Evolutionary conservation across 768 basidiomycete species (phyloP).

Genomic region (Rhizopogon salebrosus): DNA sequence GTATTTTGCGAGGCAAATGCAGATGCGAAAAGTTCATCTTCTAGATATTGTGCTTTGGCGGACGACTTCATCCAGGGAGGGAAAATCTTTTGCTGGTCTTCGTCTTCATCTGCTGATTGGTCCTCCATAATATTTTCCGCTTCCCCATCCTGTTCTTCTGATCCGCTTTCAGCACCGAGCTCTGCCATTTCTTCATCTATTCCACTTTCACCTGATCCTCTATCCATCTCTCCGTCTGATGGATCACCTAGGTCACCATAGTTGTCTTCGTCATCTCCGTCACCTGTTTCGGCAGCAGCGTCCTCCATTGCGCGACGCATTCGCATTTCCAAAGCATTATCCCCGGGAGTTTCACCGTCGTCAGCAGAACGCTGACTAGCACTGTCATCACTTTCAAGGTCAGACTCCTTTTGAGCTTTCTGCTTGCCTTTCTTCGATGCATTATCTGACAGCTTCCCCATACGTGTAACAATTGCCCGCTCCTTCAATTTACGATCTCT

Average conservation of each 20-base stretch:
- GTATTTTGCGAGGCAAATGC: constrained; percentile 40
- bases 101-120: constrained; percentile 6
- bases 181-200: constrained; percentile 10
- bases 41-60: constrained; percentile 49
- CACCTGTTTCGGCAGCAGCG: constrained; percentile 17
- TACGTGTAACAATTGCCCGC: constrained; percentile 28
- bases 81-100: neutral
- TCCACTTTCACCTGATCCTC: constrained; percentile 13
- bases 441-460: constrained; percentile 12
- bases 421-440: constrained; percentile 7
- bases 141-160: constrained; percentile 10
- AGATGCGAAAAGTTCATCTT: constrained; percentile 58
- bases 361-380: constrained; percentile 21
- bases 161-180: constrained; percentile 1
- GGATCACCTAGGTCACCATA: constrained; percentile 9
- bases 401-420: constrained; percentile 19
- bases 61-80: constrained; percentile 7
- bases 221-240: constrained; percentile 6
- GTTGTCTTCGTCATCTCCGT: constrained; percentile 17
- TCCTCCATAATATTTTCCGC: constrained; percentile 17
- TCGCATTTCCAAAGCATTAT: constrained; percentile 12
- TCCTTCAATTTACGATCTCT: constrained; percentile 47
- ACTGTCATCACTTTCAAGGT: constrained; percentile 21
- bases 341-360: constrained; percentile 7
- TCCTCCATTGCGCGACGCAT: constrained; percentile 26